Evolutionary conservation across 2,329 filamentous ascomycete species (phyloP).

Genomic region (Aureobasidium sp.): DNA sequence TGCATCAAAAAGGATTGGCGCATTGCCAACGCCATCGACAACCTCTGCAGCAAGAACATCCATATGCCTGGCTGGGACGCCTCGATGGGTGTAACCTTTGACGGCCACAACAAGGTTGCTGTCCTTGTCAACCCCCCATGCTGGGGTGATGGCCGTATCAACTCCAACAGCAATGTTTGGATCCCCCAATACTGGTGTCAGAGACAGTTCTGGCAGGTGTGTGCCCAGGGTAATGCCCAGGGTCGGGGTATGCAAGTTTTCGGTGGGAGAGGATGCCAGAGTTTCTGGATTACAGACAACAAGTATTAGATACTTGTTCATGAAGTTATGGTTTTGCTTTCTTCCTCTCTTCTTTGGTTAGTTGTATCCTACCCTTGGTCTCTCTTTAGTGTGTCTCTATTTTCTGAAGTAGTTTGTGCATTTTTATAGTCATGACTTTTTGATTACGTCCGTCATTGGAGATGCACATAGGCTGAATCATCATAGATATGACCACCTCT

Average conservation of each 20-base stretch:
- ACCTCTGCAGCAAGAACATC: slow-evolving; percentile 17
- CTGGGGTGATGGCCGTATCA: neutral
- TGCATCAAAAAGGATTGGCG: neutral
- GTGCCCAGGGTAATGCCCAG: slow-evolving; percentile 15
- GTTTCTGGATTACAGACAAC: neutral
- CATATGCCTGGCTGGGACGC: slow-evolving; percentile 15
- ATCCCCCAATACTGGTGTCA: slow-evolving; percentile 20
- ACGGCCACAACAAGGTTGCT: neutral
- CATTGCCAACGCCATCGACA: slow-evolving; percentile 15
- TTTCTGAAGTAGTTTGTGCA: too few species aligned
- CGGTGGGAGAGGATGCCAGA: slow-evolving; percentile 19
- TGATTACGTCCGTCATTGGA: too few species aligned
- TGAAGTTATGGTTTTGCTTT: neutral
- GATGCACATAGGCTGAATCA: too few species aligned
- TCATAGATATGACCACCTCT: too few species aligned
- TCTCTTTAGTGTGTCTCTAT: neutral
- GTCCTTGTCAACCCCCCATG: neutral
- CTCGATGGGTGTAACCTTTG: neutral
- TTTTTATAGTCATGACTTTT: too few species aligned
- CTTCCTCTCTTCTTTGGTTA: neutral
- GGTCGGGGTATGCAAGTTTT: slow-evolving; percentile 6
- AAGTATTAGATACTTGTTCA: neutral
- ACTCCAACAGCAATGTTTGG: slow-evolving; percentile 19
- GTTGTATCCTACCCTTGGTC: neutral
- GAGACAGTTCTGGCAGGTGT: slow-evolving; percentile 20